Conservation (phyloP, 352 stramenopile species). For the Phytophthora aleatoria region DNA sequence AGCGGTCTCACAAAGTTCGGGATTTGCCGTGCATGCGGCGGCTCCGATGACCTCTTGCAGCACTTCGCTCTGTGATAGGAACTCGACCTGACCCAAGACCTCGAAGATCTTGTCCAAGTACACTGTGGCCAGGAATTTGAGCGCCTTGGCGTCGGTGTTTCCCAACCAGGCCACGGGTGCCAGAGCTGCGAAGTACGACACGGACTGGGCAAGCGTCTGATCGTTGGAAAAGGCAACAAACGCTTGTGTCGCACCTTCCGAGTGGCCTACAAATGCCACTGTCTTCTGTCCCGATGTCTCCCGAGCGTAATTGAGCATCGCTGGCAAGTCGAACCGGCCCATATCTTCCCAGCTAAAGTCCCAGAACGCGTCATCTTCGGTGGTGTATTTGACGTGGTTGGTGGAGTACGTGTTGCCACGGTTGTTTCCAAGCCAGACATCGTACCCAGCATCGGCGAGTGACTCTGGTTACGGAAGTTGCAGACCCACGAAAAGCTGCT, state of each 20-base stretch:
- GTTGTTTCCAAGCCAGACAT: conserved; percentile 73
- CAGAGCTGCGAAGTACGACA: conserved; percentile 59
- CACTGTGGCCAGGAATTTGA: conserved; percentile 31
- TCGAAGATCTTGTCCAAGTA: conserved; percentile 51
- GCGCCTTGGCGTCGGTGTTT: conserved; percentile 32
- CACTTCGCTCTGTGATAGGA: conserved; percentile 37
- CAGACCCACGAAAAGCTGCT: conserved; percentile 55
- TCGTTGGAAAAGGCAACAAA: conserved; percentile 56
- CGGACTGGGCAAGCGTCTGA: conserved; percentile 50
- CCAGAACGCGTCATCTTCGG: conserved; percentile 46
- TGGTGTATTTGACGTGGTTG: conserved; percentile 47
- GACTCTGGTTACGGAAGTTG: conserved; percentile 59
- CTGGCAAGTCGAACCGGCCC: conserved; percentile 53
- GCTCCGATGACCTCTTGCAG: conserved; percentile 44
- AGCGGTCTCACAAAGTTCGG: conserved; percentile 41
- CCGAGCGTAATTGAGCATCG: conserved; percentile 51
- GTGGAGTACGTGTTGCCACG: conserved; percentile 64
- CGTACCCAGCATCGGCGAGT: conserved; percentile 55
- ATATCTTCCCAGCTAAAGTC: conserved; percentile 66
- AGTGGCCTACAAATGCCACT: conserved; percentile 51
- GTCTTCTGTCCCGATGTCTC: conserved; percentile 33
- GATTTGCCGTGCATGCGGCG: conserved; percentile 36
- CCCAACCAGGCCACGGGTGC: conserved; percentile 44
- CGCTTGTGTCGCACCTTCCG: conserved; percentile 55
- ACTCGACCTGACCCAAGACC: conserved; percentile 42